Percentiles rank a stretch among this genome's conserved stretches.
These are phyloP conservation scores for Coemansia erecta DNA, from an alignment of 192 early-diverging fungal species.

Conservation along the genomic window DNA sequence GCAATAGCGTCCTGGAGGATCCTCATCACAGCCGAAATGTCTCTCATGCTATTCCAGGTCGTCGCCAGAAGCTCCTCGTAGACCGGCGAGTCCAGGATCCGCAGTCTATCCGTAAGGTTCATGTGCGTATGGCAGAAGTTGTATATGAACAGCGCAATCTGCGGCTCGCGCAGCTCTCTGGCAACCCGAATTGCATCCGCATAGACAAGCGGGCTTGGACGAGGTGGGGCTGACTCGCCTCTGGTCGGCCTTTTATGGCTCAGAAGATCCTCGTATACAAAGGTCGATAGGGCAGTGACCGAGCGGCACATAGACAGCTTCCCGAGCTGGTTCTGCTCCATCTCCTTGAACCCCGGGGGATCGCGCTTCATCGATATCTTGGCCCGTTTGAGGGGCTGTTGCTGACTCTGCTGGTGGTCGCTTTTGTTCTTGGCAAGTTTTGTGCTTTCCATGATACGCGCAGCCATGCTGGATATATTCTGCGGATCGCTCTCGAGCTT, in stretches of 20 bases:
- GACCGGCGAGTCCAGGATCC: constrained; percentile 19
- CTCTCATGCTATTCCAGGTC: constrained; percentile 26
- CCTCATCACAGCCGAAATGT: constrained; percentile 20
- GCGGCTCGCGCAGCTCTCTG: constrained; percentile 27
- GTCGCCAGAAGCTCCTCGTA: constrained; percentile 37
- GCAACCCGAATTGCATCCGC: constrained; percentile 29
- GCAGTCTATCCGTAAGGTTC: constrained; percentile 22
- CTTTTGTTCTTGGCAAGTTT: background rate
- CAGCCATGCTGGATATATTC: constrained; percentile 21
- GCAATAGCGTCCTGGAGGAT: constrained; percentile 29
- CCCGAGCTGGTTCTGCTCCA: constrained; percentile 29
- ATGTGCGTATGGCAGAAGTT: constrained; percentile 27
- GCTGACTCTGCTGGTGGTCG: background rate
- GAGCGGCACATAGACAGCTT: constrained; percentile 26
- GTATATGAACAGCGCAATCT: constrained; percentile 26
- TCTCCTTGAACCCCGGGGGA: constrained; percentile 6
- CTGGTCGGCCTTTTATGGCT: background rate
- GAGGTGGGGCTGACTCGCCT: background rate
- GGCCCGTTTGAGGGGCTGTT: background rate
- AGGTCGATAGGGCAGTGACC: constrained; percentile 16
- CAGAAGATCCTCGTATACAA: constrained; percentile 22
- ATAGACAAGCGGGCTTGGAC: constrained; percentile 28
- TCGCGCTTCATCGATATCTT: background rate
- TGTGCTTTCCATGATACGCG: constrained; percentile 12
- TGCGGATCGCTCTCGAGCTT: constrained; percentile 18